Conservation (phyloP, 2,329 filamentous ascomycete genomes). For the Verticillium zaregamsianum region DNA sequence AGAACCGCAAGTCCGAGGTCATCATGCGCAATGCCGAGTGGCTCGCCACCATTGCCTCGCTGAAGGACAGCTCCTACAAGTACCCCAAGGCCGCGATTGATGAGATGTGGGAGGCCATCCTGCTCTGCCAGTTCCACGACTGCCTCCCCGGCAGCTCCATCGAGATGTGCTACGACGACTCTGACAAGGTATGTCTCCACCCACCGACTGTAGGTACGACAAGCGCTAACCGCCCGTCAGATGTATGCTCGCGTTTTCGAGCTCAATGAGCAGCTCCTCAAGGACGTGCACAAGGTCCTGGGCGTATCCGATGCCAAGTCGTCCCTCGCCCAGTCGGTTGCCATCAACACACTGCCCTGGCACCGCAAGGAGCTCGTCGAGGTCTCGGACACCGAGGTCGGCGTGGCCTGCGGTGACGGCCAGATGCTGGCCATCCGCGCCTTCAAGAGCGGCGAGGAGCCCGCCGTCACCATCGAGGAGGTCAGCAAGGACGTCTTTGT, state of each 20-base stretch:
- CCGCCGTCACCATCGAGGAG: constrained; percentile 49
- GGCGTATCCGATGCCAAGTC: constrained; percentile 49
- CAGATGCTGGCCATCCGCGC: constrained; percentile 45
- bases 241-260: constrained; percentile 81
- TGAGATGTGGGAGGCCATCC: constrained; percentile 87
- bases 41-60: constrained; percentile 77
- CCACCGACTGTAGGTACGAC: not conserved
- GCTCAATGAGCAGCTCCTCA: constrained; percentile 67
- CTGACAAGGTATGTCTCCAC: constrained; percentile 58
- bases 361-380: constrained; percentile 69
- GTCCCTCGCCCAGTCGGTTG: constrained; percentile 48
- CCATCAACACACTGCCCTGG: constrained; percentile 87
- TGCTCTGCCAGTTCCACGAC: constrained; percentile 97
- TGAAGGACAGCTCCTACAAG: constrained; percentile 69
- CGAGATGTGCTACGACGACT: constrained; percentile 98
- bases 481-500: constrained; percentile 62
- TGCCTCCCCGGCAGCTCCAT: constrained; percentile 93
- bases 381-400: constrained; percentile 49
- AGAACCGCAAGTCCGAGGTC: constrained; percentile 83
- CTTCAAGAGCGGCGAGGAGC: constrained; percentile 40
- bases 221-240: constrained; percentile 24
- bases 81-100: constrained; percentile 96
- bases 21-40: constrained; percentile 85
- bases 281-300: constrained; percentile 64
- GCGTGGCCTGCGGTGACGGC: constrained; percentile 53